Conservation (phyloP, 345 rosid species). For the Dipteronia sinensis region DNA sequence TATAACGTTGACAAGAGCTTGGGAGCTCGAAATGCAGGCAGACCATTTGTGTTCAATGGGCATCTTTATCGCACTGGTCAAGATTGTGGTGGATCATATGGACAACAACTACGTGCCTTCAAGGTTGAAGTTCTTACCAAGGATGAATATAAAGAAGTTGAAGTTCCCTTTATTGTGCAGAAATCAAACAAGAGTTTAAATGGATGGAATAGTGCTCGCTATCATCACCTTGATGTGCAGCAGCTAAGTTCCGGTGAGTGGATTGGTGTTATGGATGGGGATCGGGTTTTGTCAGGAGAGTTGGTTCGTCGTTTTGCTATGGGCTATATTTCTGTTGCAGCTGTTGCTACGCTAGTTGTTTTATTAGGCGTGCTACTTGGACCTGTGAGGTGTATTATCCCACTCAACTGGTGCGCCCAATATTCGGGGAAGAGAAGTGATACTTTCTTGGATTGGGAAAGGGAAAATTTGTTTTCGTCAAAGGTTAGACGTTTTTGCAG, state of each 20-base stretch:
- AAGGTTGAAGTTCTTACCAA: slow-evolving; percentile 65
- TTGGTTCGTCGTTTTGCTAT: slow-evolving; percentile 50
- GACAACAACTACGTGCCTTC: slow-evolving; percentile 62
- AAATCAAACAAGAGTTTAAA: slow-evolving; percentile 60
- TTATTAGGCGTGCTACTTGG: slow-evolving; percentile 71
- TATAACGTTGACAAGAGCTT: slow-evolving; percentile 53
- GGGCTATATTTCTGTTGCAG: slow-evolving; percentile 71
- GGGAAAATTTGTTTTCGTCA: slow-evolving; percentile 49
- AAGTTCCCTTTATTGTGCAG: slow-evolving; percentile 63
- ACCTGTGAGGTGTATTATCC: slow-evolving; percentile 77
- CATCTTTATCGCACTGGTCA: slow-evolving; percentile 92
- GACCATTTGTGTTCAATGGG: slow-evolving; percentile 69
- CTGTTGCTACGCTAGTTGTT: slow-evolving; percentile 47
- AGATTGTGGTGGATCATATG: slow-evolving; percentile 88
- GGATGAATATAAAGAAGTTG: slow-evolving; percentile 70
- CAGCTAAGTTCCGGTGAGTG: slow-evolving; percentile 78
- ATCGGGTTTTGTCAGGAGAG: slow-evolving; percentile 82
- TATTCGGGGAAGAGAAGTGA: slow-evolving; percentile 64
- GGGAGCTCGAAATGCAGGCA: slow-evolving; percentile 96
- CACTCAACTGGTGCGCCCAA: slow-evolving; percentile 77
- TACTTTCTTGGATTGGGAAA: slow-evolving; percentile 52
- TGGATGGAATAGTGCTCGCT: slow-evolving; percentile 84
- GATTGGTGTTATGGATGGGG: slow-evolving; percentile 89
- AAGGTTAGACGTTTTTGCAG: slow-evolving; percentile 69
- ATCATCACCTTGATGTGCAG: slow-evolving; percentile 83